These are phyloP conservation scores for Cryphonectria naterciae DNA, from an alignment of 2,329 filamentous ascomycete species.

Conservation along the genomic window DNA sequence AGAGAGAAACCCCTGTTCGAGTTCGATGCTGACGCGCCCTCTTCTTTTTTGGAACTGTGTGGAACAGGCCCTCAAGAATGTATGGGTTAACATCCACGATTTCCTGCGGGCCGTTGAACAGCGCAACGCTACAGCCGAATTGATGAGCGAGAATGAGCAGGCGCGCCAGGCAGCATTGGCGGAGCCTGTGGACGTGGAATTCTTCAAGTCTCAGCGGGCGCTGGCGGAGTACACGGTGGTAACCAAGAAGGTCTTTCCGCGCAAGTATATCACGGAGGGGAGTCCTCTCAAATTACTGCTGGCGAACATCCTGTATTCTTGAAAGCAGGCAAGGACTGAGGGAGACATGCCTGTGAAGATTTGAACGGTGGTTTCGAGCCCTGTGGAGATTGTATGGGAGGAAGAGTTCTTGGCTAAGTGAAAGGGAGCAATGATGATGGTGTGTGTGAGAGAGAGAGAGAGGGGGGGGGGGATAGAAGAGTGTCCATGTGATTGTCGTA, in stretches of 20 bases:
- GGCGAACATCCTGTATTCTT: conserved; percentile 36
- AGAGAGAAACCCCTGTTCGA: not conserved
- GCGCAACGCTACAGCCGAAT: not conserved
- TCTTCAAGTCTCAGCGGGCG: conserved; percentile 39
- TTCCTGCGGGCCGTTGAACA: conserved; percentile 44
- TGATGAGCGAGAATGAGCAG: not conserved
- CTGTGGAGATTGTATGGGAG: not conserved
- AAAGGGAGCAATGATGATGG: not conserved
- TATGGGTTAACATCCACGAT: conserved; percentile 56
- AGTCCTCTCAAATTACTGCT: conserved; percentile 46
- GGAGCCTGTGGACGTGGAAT: conserved; percentile 33
- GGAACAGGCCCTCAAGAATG: conserved; percentile 43
- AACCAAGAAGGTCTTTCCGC: conserved; percentile 50
- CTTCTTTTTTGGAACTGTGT: not conserved
- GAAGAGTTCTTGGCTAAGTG: not conserved
- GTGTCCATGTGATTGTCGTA: not conserved
- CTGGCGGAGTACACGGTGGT: conserved; percentile 44
- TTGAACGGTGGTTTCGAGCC: not conserved
- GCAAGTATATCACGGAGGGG: conserved; percentile 44
- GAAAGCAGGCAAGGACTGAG: not conserved
- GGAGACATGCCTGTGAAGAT: not conserved
- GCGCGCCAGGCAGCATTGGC: not conserved
- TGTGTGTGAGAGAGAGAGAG: no score
- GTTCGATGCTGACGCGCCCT: not conserved
- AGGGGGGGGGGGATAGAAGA: not conserved